Conservation (phyloP, 768 basidiomycete species). For the Jaapia argillacea region DNA sequence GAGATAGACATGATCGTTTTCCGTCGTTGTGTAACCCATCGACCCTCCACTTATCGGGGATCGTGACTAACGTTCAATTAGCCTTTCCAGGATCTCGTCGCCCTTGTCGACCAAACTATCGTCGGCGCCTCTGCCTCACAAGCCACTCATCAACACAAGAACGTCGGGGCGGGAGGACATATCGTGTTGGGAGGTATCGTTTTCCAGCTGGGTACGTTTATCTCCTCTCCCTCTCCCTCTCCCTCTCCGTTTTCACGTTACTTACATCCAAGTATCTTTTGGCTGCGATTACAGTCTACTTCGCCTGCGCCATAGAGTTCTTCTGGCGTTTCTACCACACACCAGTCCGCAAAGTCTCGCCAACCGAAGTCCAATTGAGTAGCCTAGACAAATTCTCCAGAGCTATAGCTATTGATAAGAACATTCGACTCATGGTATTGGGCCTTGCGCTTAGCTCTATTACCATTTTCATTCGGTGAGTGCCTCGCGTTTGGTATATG, state of each 20-base stretch:
- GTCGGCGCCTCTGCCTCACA: slow-evolving; percentile 36
- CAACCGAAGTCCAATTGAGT: too few species aligned
- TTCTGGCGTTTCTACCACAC: slow-evolving; percentile 28
- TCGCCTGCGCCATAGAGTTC: slow-evolving; percentile 33
- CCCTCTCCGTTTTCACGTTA: neutral
- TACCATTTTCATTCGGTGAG: slow-evolving; percentile 40
- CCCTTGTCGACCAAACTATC: slow-evolving; percentile 52
- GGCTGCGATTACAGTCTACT: slow-evolving; percentile 34
- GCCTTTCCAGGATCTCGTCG: slow-evolving; percentile 43
- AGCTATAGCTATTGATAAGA: too few species aligned
- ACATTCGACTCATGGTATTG: neutral
- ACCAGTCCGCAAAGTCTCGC: slow-evolving; percentile 17
- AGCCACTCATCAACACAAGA: neutral
- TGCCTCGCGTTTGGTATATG: slow-evolving; percentile 6
- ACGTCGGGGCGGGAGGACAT: neutral
- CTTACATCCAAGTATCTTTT: slow-evolving; percentile 18
- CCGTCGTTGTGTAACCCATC: slow-evolving; percentile 20
- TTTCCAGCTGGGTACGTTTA: slow-evolving; percentile 39
- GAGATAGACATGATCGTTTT: slow-evolving; percentile 34
- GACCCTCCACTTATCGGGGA: too few species aligned
- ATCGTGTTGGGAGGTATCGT: slow-evolving; percentile 58
- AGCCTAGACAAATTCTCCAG: too few species aligned
- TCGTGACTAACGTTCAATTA: too few species aligned
- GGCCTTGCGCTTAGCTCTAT: slow-evolving; percentile 28
- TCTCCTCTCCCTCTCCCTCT: neutral